Percentiles rank a stretch among this genome's conserved stretches.
These are phyloP conservation scores for Fraxinus latifolia DNA, from an alignment of 305 asterid genomes.

Conservation along the genomic window DNA sequence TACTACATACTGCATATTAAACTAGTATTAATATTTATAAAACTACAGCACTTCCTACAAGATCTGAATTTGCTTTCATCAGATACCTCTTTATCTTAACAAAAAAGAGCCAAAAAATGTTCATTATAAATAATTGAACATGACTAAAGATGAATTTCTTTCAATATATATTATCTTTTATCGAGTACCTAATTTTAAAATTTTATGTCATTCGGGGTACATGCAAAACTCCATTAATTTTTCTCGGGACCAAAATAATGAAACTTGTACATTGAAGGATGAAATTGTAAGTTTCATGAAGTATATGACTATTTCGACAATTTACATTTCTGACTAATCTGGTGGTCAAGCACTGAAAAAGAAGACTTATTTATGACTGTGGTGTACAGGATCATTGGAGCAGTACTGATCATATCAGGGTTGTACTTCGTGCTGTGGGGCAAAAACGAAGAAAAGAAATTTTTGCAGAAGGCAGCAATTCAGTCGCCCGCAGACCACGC, in stretches of 20 bases:
- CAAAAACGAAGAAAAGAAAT: slow-evolving; percentile 75
- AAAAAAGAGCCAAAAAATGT: background rate
- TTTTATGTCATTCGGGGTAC: background rate
- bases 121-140: background rate
- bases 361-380: background rate
- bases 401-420: slow-evolving; percentile 73
- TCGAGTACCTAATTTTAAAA: background rate
- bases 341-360: background rate
- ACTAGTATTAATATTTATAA: no score
- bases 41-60: background rate
- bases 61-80: background rate
- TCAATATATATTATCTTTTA: background rate
- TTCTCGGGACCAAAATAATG: background rate
- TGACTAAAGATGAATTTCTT: background rate
- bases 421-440: slow-evolving; percentile 91
- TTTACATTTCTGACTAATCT: background rate
- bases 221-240: background rate
- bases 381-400: slow-evolving; percentile 74
- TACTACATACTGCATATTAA: no score
- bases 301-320: background rate
- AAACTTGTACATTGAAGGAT: background rate
- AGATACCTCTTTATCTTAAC: background rate
- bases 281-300: background rate
- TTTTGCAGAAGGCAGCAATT: slow-evolving; percentile 40
- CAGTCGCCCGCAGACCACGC: slow-evolving; percentile 58